Percentiles rank a stretch among this genome's conserved stretches.
Conservation (phyloP, 2,329 filamentous ascomycete species). For the Graphilbum fragrans region DNA sequence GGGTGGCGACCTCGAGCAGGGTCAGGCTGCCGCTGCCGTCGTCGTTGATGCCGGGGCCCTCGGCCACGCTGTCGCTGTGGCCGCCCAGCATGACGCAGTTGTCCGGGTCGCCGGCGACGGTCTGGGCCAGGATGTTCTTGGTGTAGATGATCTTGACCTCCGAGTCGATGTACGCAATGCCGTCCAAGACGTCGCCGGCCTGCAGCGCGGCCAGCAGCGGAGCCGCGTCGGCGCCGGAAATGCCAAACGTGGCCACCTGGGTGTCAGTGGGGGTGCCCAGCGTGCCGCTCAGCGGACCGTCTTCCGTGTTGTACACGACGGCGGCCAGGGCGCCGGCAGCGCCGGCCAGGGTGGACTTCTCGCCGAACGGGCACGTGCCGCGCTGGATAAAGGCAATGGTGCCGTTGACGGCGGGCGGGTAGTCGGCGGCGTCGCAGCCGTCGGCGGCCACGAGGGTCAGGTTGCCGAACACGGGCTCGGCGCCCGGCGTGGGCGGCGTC, state of each 20-base stretch:
- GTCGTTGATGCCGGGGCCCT: conserved; percentile 65
- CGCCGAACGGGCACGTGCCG: conserved; percentile 58
- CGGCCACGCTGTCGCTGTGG: conserved; percentile 50
- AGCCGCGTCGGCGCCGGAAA: conserved; percentile 47
- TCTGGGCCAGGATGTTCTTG: conserved; percentile 52
- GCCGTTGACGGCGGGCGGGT: conserved; percentile 42
- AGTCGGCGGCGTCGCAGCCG: conserved; percentile 55
- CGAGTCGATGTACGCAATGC: conserved; percentile 48
- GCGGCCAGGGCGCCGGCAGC: conserved; percentile 58
- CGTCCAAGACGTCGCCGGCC: conserved; percentile 34
- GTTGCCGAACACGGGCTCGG: conserved; percentile 44
- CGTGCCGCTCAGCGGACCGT: conserved; percentile 52
- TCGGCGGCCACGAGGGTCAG: conserved; percentile 48
- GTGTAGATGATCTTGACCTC: conserved; percentile 41
- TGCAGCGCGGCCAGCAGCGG: conserved; percentile 42
- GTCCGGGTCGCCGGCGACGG: conserved; percentile 41
- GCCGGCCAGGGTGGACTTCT: conserved; percentile 57
- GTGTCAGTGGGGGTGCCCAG: conserved; percentile 47
- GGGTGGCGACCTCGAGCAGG: conserved; percentile 49
- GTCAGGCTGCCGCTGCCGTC: conserved; percentile 57
- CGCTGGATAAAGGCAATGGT: conserved; percentile 61
- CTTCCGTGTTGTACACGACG: conserved; percentile 62
- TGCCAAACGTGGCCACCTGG: conserved; percentile 57
- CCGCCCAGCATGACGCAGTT: conserved; percentile 56
- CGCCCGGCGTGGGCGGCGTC: conserved; percentile 51